These are phyloP conservation scores for Penicillium sp. DNA, from an alignment of 2,329 filamentous ascomycete species.

Conservation along the genomic window DNA sequence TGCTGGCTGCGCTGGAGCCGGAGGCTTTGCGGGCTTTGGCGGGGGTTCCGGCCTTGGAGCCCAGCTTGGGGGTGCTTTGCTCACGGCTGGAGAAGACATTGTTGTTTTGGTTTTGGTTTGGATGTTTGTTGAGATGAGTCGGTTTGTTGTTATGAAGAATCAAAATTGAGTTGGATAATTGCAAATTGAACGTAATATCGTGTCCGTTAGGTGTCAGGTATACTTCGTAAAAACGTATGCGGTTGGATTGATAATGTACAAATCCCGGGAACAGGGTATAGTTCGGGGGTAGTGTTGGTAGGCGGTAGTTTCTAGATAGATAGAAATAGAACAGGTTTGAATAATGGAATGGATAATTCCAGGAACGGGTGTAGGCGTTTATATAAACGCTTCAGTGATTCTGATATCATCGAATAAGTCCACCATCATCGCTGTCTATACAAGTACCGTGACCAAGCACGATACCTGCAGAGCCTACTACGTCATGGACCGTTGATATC, in stretches of 20 bases:
- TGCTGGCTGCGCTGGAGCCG: conserved; percentile 23
- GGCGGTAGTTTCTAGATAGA: conserved; percentile 4
- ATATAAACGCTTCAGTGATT: conserved; percentile 5
- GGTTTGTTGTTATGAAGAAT: not conserved
- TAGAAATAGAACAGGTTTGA: not conserved
- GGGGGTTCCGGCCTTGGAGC: conserved; percentile 24
- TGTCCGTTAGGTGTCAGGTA: not conserved
- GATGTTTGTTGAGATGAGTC: not conserved
- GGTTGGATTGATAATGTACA: conserved; percentile 2
- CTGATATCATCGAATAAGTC: conserved; percentile 19
- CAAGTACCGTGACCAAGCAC: conserved; percentile 12
- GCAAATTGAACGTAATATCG: not conserved
- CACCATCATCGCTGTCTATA: conserved; percentile 9
- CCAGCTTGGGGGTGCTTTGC: conserved; percentile 25
- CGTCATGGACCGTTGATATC: conserved; percentile 27
- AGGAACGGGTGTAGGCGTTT: not conserved
- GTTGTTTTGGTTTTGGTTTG: not conserved
- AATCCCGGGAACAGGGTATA: conserved; percentile 4
- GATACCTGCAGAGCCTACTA: conserved; percentile 13
- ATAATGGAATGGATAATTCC: not conserved
- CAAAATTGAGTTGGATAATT: not conserved
- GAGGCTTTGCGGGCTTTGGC: conserved; percentile 24
- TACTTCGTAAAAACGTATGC: conserved; percentile 3
- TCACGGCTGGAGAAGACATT: conserved; percentile 24
- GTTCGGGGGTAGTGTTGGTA: conserved; percentile 6